Evolutionary conservation across 2,329 filamentous ascomycete species (phyloP), one percentile per base, ranked within the genome.

Genomic region (Purpureocillium lavendulum): DNA sequence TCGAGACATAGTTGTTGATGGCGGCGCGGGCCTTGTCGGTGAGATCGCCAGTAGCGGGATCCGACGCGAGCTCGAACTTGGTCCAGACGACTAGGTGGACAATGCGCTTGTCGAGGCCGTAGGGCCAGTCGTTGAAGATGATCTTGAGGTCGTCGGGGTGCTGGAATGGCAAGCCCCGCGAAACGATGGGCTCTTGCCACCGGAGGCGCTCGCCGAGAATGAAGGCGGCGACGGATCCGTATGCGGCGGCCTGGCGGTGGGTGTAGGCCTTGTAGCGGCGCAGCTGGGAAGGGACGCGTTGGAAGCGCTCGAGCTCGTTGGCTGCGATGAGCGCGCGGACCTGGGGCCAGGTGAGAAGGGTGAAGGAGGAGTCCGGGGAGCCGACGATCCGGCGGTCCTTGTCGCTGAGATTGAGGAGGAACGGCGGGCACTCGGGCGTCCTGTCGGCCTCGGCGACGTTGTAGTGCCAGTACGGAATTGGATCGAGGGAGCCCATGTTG

Each of bases 1-100:
- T 67, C 21, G 71, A 59, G 32, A 95, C 82, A 56, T 79, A 96
- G 4, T 62, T 67, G 32, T 89, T 77, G 45, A 96, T 85, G 54
- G 79, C 67, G 14, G 60, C 62, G 36, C 80, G 72, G 7, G 79
- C 77, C 44, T 70, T 60, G 3, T 75, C 68, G 1, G 82, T 87
- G 55, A 94, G 62, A 47, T 87, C 79, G 12, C 77, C 82, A 0
- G 78, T 75, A 66, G 41, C 53, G 4, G 64, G 60, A 50, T 92
- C 81, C 41, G 88, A 84, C 39, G 79, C 71, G 17, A 96, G 67
- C 35, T 75, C 70, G 54, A 94, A 95, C 61, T 95, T 95, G 35
- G 85, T 92, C 90, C 90, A 97, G 11, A 95, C 79, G 5, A 95
- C 86, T 3, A 96, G 68, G 57, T 96, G 90, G 13, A 86, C 75